phyloP scores from a whole-genome alignment of 768 basidiomycete genomes.

The Cystofilobasidium bisporidii region DNA sequence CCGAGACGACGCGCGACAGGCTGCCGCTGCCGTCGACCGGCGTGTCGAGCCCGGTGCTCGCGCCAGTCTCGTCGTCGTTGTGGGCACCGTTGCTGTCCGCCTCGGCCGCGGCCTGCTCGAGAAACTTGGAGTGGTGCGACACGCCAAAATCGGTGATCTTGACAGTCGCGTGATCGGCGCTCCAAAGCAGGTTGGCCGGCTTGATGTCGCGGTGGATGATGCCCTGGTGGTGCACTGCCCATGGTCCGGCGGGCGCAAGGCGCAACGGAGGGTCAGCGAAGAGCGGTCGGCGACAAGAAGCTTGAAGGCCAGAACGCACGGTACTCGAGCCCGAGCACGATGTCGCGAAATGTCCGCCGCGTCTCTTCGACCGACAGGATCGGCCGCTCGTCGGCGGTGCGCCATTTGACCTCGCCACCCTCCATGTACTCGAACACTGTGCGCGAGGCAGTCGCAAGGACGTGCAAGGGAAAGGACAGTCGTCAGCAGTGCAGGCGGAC shows the following conservation, averaged over 20 bases:
- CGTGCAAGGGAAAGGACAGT: neutral
- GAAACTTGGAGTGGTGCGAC: conserved; percentile 86
- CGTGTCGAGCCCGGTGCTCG: neutral
- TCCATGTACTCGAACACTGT: conserved; percentile 92
- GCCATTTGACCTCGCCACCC: conserved; percentile 92
- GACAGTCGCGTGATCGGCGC: conserved; percentile 70
- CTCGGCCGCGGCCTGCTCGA: conserved; percentile 53
- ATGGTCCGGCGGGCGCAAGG: too few species aligned
- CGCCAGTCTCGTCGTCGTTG: conserved; percentile 24
- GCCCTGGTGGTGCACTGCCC: conserved; percentile 93
- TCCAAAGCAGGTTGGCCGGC: conserved; percentile 91
- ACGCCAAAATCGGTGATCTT: conserved; percentile 99
- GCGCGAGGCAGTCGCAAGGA: too few species aligned
- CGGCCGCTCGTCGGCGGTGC: conserved; percentile 54
- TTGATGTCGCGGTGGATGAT: conserved; percentile 99
- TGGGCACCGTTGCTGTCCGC: neutral
- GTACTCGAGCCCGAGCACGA: conserved; percentile 88
- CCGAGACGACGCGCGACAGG: conserved; percentile 41
- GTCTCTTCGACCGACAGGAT: conserved; percentile 74
- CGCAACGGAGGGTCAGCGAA: too few species aligned
- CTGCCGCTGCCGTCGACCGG: too few species aligned
- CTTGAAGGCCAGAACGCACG: conserved; percentile 49
- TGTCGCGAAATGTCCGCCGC: conserved; percentile 79
- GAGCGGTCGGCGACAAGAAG: neutral
- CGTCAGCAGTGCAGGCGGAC: too few species aligned